Percentiles rank a stretch among this genome's conserved stretches.
Evolutionary conservation across 2,329 filamentous ascomycete species (phyloP).

Genomic region (Colletotrichum lindemuthianum): DNA sequence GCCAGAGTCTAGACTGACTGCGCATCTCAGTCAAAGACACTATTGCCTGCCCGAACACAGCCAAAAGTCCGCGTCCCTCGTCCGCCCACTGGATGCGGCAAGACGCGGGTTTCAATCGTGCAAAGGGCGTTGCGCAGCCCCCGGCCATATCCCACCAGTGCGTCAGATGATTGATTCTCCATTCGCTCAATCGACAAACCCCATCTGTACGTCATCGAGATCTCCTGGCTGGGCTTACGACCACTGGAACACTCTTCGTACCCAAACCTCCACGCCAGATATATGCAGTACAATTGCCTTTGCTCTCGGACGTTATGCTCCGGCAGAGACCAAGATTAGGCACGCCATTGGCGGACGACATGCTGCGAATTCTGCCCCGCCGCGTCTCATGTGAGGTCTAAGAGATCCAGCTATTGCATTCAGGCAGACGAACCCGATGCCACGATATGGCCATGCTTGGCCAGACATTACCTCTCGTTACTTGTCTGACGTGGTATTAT

Average conservation of each 20-base stretch:
- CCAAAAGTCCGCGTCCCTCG: conserved; percentile 13
- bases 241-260: conserved; percentile 4
- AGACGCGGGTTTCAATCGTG: conserved; percentile 28
- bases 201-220: conserved; percentile 34
- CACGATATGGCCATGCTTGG: conserved; percentile 26
- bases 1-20: not conserved
- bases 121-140: conserved; percentile 16
- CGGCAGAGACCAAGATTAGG: not conserved
- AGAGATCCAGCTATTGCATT: conserved; percentile 4
- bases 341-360: too few relatives aligned
- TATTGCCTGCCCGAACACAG: conserved; percentile 2
- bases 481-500: not conserved
- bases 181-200: conserved; percentile 23
- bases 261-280: not conserved
- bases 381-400: conserved; percentile 25
- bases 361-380: conserved; percentile 16
- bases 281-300: not conserved
- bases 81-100: conserved; percentile 31
- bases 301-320: conserved; percentile 29
- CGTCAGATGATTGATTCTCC: conserved; percentile 30
- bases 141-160: conserved; percentile 28
- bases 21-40: conserved; percentile 2
- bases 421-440: conserved; percentile 29
- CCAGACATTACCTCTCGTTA: conserved; percentile 26
- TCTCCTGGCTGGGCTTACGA: conserved; percentile 21